These are phyloP conservation scores for Aspergillus versicolor DNA, from an alignment of 2,329 filamentous ascomycete genomes.

Conservation along the genomic window DNA sequence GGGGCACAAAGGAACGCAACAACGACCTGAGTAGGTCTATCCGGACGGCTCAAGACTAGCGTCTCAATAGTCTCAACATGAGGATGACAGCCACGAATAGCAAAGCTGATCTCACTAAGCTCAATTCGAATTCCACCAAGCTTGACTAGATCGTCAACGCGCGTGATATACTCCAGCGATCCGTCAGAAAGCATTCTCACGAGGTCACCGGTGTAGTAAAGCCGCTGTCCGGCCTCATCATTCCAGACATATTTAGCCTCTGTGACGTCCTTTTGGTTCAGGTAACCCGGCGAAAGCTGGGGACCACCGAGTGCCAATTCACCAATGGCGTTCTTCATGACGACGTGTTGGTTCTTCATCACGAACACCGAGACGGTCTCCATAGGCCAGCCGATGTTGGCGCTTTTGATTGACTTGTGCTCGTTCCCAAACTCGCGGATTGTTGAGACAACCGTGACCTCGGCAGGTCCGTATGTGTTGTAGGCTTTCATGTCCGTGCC, in stretches of 20 bases:
- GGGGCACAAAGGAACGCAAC: conserved; percentile 36
- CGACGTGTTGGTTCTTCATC: conserved; percentile 22
- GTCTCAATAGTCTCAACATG: conserved; percentile 35
- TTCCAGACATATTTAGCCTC: conserved; percentile 33
- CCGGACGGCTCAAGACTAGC: conserved; percentile 28
- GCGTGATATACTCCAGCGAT: conserved; percentile 27
- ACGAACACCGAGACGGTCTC: conserved; percentile 32
- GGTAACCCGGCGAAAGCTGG: conserved; percentile 30
- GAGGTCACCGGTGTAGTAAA: conserved; percentile 38
- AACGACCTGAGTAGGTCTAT: conserved; percentile 32
- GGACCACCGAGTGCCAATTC: conserved; percentile 32
- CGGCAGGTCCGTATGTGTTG: conserved; percentile 43
- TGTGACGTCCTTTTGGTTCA: conserved; percentile 30
- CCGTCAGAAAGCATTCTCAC: conserved; percentile 27
- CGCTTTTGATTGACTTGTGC: conserved; percentile 25
- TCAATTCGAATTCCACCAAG: conserved; percentile 29
- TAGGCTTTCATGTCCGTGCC: conserved; percentile 33
- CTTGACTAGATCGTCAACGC: conserved; percentile 29
- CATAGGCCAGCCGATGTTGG: conserved; percentile 34
- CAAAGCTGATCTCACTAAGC: conserved; percentile 33
- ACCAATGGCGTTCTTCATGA: conserved; percentile 29
- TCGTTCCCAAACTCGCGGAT: conserved; percentile 28
- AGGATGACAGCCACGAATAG: conserved; percentile 30
- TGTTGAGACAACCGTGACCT: conserved; percentile 36
- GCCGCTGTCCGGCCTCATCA: conserved; percentile 18